These are phyloP conservation scores for Coriaria nepalensis DNA, from an alignment of 306 rosid genomes.

Conservation along the genomic window DNA sequence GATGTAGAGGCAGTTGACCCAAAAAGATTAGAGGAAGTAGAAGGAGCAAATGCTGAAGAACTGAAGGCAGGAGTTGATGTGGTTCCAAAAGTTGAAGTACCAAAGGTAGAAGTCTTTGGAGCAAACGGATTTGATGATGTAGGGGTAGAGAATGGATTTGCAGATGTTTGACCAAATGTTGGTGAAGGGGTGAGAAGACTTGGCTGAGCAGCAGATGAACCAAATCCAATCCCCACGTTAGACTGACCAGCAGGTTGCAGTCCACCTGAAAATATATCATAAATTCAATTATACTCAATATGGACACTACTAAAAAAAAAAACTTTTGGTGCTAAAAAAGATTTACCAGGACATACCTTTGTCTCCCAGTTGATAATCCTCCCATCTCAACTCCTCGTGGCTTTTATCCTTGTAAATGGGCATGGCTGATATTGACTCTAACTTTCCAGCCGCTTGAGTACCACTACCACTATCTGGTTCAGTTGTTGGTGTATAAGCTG, in stretches of 20 bases:
- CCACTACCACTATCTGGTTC: conserved; percentile 50
- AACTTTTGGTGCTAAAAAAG: neutral
- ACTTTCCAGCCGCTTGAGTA: conserved; percentile 39
- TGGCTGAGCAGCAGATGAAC: conserved; percentile 37
- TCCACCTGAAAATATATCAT: conserved; percentile 48
- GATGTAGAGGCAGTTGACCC: conserved; percentile 26
- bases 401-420: conserved; percentile 74
- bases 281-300: neutral
- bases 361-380: conserved; percentile 87
- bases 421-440: conserved; percentile 96
- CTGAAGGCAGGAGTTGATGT: conserved; percentile 39
- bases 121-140: conserved; percentile 53
- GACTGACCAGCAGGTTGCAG: conserved; percentile 52
- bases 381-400: conserved; percentile 97
- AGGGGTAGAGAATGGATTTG: conserved; percentile 47
- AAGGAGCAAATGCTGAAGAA: conserved; percentile 44
- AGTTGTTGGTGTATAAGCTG: conserved; percentile 54
- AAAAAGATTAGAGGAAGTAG: conserved; percentile 40
- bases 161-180: conserved; percentile 46
- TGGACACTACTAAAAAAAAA: neutral
- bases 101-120: conserved; percentile 40
- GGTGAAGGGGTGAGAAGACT: conserved; percentile 40
- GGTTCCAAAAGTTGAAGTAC: conserved; percentile 36
- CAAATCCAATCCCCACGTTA: conserved; percentile 38
- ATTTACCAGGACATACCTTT: conserved; percentile 35